phyloP scores from a whole-genome alignment of 1,139 yeast species.

The Kluyveromyces sp. region DNA sequence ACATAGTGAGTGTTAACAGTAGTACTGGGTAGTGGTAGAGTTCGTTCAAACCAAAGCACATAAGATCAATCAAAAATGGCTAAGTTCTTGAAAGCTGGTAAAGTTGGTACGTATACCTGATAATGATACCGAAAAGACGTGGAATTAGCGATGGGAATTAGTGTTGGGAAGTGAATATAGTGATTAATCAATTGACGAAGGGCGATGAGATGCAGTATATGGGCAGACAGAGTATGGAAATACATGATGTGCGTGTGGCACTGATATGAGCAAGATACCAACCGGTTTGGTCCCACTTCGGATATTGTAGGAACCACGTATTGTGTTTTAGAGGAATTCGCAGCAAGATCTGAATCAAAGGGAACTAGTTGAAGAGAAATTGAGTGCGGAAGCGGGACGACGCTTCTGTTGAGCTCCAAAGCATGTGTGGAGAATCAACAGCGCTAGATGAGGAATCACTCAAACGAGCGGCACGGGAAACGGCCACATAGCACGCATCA shows the following conservation, averaged over 20 bases:
- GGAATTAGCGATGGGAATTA: background rate
- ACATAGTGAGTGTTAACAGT: no score
- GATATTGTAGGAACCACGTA: no score
- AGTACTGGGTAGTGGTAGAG: background rate
- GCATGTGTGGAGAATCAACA: no score
- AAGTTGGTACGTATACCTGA: constrained; percentile 77
- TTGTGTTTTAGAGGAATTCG: background rate
- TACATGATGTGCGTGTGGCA: background rate
- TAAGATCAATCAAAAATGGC: constrained; percentile 49
- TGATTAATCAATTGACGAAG: background rate
- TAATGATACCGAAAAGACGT: background rate
- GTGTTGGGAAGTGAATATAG: background rate
- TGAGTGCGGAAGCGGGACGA: no score
- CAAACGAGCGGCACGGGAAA: no score
- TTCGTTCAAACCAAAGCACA: constrained; percentile 6
- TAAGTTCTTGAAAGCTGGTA: constrained; percentile 98
- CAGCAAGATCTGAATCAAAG: no score
- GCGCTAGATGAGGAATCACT: no score
- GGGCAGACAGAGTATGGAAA: background rate
- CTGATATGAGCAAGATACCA: no score
- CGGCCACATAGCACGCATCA: no score
- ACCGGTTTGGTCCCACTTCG: no score
- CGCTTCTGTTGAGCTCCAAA: no score
- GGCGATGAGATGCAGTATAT: background rate
- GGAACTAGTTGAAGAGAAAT: no score